A percentile compares a stretch with the other conserved stretches of the same genome.
phyloP scores from a whole-genome alignment of 2,329 filamentous ascomycete species.

The Cryphonectria parasitica region DNA sequence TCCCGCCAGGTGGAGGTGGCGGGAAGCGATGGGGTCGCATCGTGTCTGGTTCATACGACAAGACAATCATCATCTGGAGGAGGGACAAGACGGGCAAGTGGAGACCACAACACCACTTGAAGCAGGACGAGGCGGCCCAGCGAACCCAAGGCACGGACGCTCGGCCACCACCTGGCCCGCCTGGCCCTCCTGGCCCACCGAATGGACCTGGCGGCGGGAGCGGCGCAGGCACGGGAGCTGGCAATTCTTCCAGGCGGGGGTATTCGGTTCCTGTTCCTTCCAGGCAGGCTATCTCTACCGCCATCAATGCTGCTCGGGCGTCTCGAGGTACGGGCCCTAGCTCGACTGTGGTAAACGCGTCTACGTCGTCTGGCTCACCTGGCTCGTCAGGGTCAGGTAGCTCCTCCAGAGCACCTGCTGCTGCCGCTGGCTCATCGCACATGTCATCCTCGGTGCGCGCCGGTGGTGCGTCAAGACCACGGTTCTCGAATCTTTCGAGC shows the following conservation, averaged over 20 bases:
- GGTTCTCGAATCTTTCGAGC: conserved; percentile 29
- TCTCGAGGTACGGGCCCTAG: conserved; percentile 15
- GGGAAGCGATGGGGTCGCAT: conserved; percentile 84
- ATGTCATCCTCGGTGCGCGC: conserved; percentile 11
- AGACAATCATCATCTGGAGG: conserved; percentile 94
- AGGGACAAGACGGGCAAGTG: conserved; percentile 83
- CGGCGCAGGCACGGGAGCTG: conserved; percentile 14
- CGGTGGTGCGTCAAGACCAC: conserved; percentile 22
- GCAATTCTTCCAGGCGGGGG: conserved; percentile 14
- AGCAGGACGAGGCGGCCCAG: conserved; percentile 71
- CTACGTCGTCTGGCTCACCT: conserved; percentile 15
- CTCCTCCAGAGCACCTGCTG: conserved; percentile 19
- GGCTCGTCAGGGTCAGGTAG: conserved; percentile 8
- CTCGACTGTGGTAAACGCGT: conserved; percentile 17
- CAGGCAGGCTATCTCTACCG: conserved; percentile 11
- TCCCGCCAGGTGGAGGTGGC: conserved; percentile 89
- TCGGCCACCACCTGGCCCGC: conserved; percentile 24
- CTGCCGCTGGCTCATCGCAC: conserved; percentile 1
- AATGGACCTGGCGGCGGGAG: conserved; percentile 13
- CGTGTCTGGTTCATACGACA: conserved; percentile 94
- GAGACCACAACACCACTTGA: conserved; percentile 75
- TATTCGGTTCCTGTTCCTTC: neutral
- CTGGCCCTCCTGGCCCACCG: conserved; percentile 12
- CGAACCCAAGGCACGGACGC: conserved; percentile 44
- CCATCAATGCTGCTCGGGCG: conserved; percentile 21